Base-by-base conservation (phyloP, 441 rosid species). In the Populus hybrid region DNA sequence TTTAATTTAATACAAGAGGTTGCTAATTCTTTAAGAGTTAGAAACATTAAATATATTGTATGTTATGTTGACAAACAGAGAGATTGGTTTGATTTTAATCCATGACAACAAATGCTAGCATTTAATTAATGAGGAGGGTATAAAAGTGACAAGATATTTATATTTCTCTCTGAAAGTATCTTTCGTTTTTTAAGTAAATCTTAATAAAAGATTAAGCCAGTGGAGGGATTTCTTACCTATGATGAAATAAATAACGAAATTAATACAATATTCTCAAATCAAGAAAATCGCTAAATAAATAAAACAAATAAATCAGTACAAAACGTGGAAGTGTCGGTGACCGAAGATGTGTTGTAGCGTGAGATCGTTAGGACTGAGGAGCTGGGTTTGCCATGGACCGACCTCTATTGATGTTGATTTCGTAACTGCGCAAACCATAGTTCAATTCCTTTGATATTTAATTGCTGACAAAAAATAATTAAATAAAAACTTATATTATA, bases 251-350 rank as follows among this genome's bases (percentile, higher is more conserved):
- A 11, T 7, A 42, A 42, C 32, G 4, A 30, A 30, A 30, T 30
- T 30, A 30, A 30, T 30, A 30, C 32, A 30, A 35, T 30, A 30
- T 30, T 35, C 38, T 35, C 38, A 35, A 35, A 35, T 35, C 6
- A 35, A 35, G 8, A 23, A 64, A 11, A 30, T 30, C 10, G 0
- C 5, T 0, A 64, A 64, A 64, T n/a, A 64, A 64, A 30, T 14
- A 0, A 38, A 72, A 3, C 21, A 57, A 23, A 7, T 54, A 23
- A 21, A 30, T 30, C 32, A 30, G 32, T 0, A 6, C 61, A 35
- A 75, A 40, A 28, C 28, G 50, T 26, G n/a, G 1, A 26, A 65
- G 50, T 67, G 78, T 75, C 78, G 65, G 46, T 42, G 46, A 40
- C 4, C 6, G 78, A 18, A n/a, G 23, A 16, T 20, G 34, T 28